These are phyloP conservation scores for Daphne laureola DNA, from an alignment of 441 rosid genomes.

Conservation along the genomic window DNA sequence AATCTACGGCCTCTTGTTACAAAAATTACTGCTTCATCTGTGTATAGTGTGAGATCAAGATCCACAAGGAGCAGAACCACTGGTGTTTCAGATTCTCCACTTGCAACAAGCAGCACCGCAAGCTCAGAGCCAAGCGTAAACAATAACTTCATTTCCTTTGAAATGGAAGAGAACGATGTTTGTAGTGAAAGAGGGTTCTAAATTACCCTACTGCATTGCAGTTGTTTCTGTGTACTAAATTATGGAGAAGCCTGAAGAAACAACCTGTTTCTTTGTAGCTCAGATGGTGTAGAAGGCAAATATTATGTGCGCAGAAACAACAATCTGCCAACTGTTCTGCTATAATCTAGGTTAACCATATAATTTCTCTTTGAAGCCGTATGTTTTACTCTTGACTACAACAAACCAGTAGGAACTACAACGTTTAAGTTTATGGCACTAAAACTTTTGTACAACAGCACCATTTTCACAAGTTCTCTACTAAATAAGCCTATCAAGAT, in stretches of 20 bases:
- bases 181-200: constrained; percentile 40
- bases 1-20: constrained; percentile 45
- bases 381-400: too few relatives aligned
- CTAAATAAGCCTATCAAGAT: too few relatives aligned
- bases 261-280: constrained; percentile 15
- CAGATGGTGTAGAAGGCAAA: constrained; percentile 6
- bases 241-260: constrained; percentile 11
- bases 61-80: constrained; percentile 42
- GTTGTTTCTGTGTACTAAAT: not conserved
- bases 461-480: too few relatives aligned
- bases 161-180: constrained; percentile 38
- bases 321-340: not conserved
- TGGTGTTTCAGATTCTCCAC: constrained; percentile 58
- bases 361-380: too few relatives aligned
- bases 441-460: too few relatives aligned
- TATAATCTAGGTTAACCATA: too few relatives aligned
- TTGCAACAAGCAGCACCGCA: constrained; percentile 57
- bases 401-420: too few relatives aligned
- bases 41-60: constrained; percentile 64
- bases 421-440: too few relatives aligned
- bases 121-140: constrained; percentile 74
- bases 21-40: constrained; percentile 68
- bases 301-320: not conserved
- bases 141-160: constrained; percentile 39
- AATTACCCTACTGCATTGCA: constrained; percentile 20